Evolutionary conservation across 148 eudicot genomes (phyloP).

Genomic region (Arbutus unedo): DNA sequence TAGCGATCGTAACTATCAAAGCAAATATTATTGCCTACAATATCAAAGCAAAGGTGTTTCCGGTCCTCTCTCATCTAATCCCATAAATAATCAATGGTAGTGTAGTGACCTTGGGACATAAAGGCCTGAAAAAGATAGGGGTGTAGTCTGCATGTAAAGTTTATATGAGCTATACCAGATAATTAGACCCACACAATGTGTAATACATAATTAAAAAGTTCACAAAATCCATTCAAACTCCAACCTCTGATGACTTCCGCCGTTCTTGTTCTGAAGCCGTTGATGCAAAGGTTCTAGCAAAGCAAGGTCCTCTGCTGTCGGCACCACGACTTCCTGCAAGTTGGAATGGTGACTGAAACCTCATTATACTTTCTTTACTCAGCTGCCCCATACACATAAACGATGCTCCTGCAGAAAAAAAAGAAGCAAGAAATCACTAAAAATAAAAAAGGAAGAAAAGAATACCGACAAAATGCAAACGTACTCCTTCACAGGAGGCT

Average conservation of each 20-base stretch:
- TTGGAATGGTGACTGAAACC: slow-evolving; percentile 22
- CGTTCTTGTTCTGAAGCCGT: slow-evolving; percentile 24
- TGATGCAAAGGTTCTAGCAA: slow-evolving; percentile 33
- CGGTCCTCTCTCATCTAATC: background rate
- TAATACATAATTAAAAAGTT: background rate
- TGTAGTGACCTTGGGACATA: background rate
- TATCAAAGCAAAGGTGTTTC: background rate
- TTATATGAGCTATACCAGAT: background rate
- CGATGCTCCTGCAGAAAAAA: slow-evolving; percentile 20
- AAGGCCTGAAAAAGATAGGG: background rate
- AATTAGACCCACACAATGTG: background rate
- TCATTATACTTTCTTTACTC: slow-evolving; percentile 13
- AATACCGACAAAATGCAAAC: background rate
- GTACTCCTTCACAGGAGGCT: background rate
- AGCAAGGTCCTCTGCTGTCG: slow-evolving; percentile 13
- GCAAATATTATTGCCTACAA: background rate
- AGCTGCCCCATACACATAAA: slow-evolving; percentile 9
- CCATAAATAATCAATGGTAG: background rate
- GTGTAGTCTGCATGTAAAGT: background rate
- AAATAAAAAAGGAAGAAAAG: background rate
- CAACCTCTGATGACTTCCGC: slow-evolving; percentile 28
- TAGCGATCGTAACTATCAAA: background rate
- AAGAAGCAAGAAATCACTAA: background rate
- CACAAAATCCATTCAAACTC: background rate
- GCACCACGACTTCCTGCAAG: slow-evolving; percentile 11